These are phyloP conservation scores for Tylopilus felleus DNA, from an alignment of 768 basidiomycete genomes.

Conservation along the genomic window DNA sequence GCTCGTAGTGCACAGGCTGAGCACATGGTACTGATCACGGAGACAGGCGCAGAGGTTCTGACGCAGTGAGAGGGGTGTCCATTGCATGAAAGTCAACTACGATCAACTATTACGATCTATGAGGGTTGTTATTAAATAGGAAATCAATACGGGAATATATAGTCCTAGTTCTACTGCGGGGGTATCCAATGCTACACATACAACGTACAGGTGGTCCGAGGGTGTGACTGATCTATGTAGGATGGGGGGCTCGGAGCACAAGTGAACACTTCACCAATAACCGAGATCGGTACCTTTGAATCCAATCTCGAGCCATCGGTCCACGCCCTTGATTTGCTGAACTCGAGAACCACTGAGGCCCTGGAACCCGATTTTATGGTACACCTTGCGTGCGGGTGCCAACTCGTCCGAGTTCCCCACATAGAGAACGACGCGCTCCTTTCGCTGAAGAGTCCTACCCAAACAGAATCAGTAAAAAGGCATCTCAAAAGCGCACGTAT, in stretches of 20 bases:
- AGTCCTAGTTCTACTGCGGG: not conserved
- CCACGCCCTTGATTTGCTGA: conserved; percentile 11
- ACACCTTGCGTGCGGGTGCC: conserved; percentile 18
- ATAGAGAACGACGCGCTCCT: conserved; percentile 47
- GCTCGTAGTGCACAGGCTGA: conserved; percentile 84
- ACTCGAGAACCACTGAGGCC: conserved; percentile 8
- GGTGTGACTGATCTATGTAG: not conserved
- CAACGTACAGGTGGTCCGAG: not conserved
- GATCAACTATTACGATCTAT: too few species aligned
- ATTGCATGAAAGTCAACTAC: not conserved
- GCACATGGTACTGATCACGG: conserved; percentile 84
- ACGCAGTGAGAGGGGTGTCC: conserved; percentile 39
- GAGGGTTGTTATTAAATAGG: not conserved
- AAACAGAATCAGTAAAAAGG: conserved; percentile 1
- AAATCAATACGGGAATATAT: not conserved
- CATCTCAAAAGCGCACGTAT: not conserved
- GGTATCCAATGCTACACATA: conserved; percentile 16
- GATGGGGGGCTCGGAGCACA: not conserved
- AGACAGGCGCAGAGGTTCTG: conserved; percentile 72
- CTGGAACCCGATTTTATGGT: conserved; percentile 22
- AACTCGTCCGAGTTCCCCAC: conserved; percentile 42
- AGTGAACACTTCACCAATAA: conserved; percentile 11
- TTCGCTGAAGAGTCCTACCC: conserved; percentile 35
- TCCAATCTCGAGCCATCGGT: conserved; percentile 19
- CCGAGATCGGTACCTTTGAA: conserved; percentile 15